A percentile compares a stretch with the other conserved stretches of the same genome.
These are phyloP conservation scores for Mediolabrus comicus DNA, from an alignment of 108 stramenopile species.

Conservation along the genomic window DNA sequence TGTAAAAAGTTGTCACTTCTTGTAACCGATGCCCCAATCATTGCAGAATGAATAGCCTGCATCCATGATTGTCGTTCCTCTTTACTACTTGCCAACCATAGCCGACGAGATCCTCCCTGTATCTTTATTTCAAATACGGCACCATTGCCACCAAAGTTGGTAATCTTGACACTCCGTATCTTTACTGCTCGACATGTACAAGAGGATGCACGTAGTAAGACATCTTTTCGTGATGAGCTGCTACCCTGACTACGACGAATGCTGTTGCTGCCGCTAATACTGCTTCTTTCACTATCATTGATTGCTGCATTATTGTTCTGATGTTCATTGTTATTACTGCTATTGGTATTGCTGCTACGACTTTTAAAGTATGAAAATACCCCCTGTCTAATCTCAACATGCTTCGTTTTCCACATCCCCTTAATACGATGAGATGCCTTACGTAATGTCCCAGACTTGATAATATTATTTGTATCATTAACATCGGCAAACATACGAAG, in stretches of 20 bases:
- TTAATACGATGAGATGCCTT: constrained; percentile 72
- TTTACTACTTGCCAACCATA: constrained; percentile 73
- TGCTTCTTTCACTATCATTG: no score
- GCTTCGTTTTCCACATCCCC: constrained; percentile 84
- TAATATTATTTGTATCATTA: constrained; percentile 52
- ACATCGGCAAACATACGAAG: constrained; percentile 50
- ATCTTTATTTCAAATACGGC: constrained; percentile 52
- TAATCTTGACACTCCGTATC: constrained; percentile 49
- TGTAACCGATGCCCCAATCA: constrained; percentile 76
- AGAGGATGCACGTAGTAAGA: constrained; percentile 51
- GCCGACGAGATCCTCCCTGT: constrained; percentile 58
- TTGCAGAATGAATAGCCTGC: constrained; percentile 73
- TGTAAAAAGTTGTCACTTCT: constrained; percentile 55
- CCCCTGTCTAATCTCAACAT: constrained; percentile 74
- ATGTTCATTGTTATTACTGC: not conserved
- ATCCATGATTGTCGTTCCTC: constrained; percentile 81
- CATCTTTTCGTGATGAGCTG: constrained; percentile 60
- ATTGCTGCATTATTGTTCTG: no score
- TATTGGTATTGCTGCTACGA: constrained; percentile 1
- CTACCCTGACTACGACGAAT: constrained; percentile 3
- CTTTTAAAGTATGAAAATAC: constrained; percentile 76
- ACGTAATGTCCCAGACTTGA: constrained; percentile 75
- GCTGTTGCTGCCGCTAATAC: not conserved
- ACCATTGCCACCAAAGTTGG: constrained; percentile 33
- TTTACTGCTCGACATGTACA: constrained; percentile 76